phyloP scores from a whole-genome alignment of 2,329 filamentous ascomycete species.

The Diaporthe citri region DNA sequence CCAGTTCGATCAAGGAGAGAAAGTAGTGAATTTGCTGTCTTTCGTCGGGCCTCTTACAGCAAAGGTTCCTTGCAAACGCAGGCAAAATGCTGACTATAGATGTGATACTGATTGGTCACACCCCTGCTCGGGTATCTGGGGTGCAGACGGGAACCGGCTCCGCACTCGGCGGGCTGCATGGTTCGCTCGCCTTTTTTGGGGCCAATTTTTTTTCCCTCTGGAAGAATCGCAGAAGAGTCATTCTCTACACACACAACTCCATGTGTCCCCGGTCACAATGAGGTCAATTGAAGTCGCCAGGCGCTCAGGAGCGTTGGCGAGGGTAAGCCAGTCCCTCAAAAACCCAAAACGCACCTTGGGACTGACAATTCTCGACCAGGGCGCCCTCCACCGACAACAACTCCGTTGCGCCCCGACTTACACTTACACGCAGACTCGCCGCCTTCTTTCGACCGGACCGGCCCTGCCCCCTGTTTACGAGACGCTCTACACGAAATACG shows the following conservation, averaged over 20 bases:
- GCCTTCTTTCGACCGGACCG: conserved; percentile 54
- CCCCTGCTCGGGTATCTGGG: conserved; percentile 26
- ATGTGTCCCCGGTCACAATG: conserved; percentile 51
- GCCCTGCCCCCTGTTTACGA: conserved; percentile 79
- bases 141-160: conserved; percentile 31
- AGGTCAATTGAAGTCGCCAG: conserved; percentile 64
- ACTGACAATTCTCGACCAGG: conserved; percentile 43
- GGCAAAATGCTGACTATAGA: conserved; percentile 7
- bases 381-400: conserved; percentile 53
- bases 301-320: conserved; percentile 61
- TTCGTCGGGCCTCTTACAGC: too few species aligned
- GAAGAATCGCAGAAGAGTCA: conserved; percentile 31
- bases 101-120: conserved; percentile 34
- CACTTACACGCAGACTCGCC: conserved; percentile 38
- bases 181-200: conserved; percentile 31
- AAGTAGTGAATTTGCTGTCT: not conserved
- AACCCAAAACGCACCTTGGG: not conserved
- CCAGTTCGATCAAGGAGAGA: too few species aligned
- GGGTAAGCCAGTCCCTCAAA: conserved; percentile 50
- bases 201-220: conserved; percentile 28
- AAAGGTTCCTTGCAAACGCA: not conserved
- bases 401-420: conserved; percentile 47
- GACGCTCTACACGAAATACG: conserved; percentile 82
- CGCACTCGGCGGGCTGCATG: conserved; percentile 37
- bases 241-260: conserved; percentile 20